These are phyloP conservation scores for Pelagophyceae sp. DNA, from an alignment of 352 stramenopile genomes.

Conservation along the genomic window DNA sequence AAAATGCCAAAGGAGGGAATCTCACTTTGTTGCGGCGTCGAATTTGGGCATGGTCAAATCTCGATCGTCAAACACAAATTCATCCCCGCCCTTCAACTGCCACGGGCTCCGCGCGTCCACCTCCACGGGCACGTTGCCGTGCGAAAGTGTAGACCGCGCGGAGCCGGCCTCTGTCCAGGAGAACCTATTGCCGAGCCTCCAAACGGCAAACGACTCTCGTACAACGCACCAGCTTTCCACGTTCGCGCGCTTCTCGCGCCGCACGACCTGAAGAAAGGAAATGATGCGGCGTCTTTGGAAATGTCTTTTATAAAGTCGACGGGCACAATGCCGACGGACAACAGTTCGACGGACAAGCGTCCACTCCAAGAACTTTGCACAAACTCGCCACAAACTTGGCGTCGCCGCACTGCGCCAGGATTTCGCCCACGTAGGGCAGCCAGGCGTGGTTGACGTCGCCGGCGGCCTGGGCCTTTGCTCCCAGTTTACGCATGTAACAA, in stretches of 20 bases:
- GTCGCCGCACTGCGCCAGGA: too few species aligned
- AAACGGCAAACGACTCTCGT: too few species aligned
- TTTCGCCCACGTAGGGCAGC: conserved; percentile 7
- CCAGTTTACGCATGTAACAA: background rate
- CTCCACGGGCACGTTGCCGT: background rate
- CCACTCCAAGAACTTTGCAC: too few species aligned
- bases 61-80: background rate
- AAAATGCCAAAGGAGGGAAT: background rate
- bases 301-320: too few species aligned
- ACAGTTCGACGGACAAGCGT: too few species aligned
- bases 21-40: background rate
- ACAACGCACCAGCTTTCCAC: conserved; percentile 10
- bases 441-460: conserved; percentile 17
- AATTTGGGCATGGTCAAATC: conserved; percentile 17
- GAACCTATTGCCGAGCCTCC: too few species aligned
- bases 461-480: background rate
- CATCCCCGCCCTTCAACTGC: background rate
- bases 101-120: background rate
- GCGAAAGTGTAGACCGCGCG: background rate
- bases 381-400: too few species aligned
- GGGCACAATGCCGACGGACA: too few species aligned
- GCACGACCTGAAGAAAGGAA: too few species aligned
- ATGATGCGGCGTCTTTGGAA: too few species aligned
- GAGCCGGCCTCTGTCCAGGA: conserved; percentile 12
- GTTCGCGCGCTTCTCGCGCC: background rate